A percentile compares a stretch with the other conserved stretches of the same genome.
These are phyloP conservation scores for Rosellinia necatrix DNA, from an alignment of 2,329 filamentous ascomycete genomes.

Conservation along the genomic window DNA sequence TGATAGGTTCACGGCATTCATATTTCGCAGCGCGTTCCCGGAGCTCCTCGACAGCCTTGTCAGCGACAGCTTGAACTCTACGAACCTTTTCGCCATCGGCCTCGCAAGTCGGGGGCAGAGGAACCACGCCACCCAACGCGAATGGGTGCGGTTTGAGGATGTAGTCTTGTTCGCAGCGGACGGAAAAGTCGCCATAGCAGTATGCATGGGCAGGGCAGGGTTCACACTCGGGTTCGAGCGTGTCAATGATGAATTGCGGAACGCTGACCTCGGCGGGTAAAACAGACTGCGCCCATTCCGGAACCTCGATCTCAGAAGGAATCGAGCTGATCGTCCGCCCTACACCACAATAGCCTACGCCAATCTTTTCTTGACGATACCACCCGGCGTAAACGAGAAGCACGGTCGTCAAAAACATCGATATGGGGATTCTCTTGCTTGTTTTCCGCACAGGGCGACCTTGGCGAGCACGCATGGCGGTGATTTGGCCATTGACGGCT, in stretches of 20 bases:
- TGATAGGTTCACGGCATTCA: constrained; percentile 78
- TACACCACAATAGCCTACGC: constrained; percentile 91
- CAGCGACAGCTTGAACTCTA: constrained; percentile 83
- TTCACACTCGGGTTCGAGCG: constrained; percentile 83
- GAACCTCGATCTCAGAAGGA: constrained; percentile 50
- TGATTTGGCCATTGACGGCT: constrained; percentile 56
- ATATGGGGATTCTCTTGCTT: constrained; percentile 67
- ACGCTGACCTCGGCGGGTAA: constrained; percentile 62
- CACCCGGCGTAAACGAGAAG: constrained; percentile 75
- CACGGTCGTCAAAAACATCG: constrained; percentile 71
- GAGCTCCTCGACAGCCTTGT: constrained; percentile 85
- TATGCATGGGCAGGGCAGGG: constrained; percentile 88
- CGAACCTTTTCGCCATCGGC: constrained; percentile 91
- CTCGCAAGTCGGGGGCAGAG: constrained; percentile 89
- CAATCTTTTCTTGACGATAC: constrained; percentile 95
- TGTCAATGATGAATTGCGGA: constrained; percentile 71
- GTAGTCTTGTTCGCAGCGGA: constrained; percentile 85
- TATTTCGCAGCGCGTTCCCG: constrained; percentile 84
- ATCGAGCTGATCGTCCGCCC: constrained; percentile 65
- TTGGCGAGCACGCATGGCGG: constrained; percentile 47
- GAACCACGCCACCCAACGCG: constrained; percentile 77
- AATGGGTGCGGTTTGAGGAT: constrained; percentile 84
- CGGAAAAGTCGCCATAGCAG: constrained; percentile 78
- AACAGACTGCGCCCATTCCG: constrained; percentile 46
- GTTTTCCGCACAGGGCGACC: constrained; percentile 44